Percentiles rank a stretch among this genome's conserved stretches.
These are phyloP conservation scores for Stevia rebaudiana DNA, from an alignment of 140 eudicot genomes.

Conservation along the genomic window DNA sequence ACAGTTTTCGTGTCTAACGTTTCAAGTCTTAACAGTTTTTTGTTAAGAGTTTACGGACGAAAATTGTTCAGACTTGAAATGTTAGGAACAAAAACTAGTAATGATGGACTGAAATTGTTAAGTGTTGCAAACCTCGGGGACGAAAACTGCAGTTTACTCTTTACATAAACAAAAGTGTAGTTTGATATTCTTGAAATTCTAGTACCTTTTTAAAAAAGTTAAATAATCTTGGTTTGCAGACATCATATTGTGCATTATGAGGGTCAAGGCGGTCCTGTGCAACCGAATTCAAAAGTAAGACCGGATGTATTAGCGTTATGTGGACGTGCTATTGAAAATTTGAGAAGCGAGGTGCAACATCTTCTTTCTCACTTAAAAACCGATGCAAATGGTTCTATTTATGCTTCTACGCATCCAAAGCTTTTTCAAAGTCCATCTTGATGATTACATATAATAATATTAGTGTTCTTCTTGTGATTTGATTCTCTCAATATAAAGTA, in stretches of 20 bases:
- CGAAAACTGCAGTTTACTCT: too few species aligned
- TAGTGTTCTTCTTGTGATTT: conserved; percentile 2
- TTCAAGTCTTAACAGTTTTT: too few species aligned
- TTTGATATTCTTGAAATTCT: background rate
- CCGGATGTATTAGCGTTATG: conserved; percentile 37
- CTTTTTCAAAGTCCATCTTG: conserved; percentile 27
- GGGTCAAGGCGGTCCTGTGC: conserved; percentile 38
- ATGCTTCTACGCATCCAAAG: conserved; percentile 38
- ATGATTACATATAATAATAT: background rate
- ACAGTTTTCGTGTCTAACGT: too few species aligned
- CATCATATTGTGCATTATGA: conserved; percentile 40
- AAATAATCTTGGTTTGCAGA: conserved; percentile 14
- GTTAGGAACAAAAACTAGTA: too few species aligned
- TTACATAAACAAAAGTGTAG: background rate
- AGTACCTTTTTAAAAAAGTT: background rate
- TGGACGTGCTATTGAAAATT: conserved; percentile 38
- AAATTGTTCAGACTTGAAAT: too few species aligned
- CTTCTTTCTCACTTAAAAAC: conserved; percentile 33
- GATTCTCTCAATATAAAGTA: conserved; percentile 3
- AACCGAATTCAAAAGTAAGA: conserved; percentile 35
- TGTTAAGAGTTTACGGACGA: too few species aligned
- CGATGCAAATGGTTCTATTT: conserved; percentile 35
- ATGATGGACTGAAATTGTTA: too few species aligned
- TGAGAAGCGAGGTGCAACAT: conserved; percentile 31
- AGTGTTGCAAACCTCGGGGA: too few species aligned